phyloP scores from a whole-genome alignment of 179 eudicot genomes.

The Silene coronaria region DNA sequence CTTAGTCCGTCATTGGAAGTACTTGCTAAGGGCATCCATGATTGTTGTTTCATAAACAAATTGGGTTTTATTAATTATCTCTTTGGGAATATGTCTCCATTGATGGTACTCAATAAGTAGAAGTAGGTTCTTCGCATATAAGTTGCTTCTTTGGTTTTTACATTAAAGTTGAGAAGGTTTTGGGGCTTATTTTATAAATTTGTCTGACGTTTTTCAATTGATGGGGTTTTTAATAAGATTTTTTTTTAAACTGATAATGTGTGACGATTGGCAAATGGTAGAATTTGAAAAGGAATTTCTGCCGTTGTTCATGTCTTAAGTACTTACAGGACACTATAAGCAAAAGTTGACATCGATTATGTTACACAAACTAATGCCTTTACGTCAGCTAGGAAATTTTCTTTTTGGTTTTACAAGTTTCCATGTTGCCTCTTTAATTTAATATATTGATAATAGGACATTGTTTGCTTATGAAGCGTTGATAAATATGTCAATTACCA shows the following conservation, averaged over 20 bases:
- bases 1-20: neutral
- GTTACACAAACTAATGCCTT: neutral
- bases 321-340: neutral
- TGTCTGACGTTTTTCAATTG: no score
- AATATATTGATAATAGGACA: no score
- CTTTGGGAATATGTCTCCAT: neutral
- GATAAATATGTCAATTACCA: no score
- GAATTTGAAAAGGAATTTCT: neutral
- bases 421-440: no score
- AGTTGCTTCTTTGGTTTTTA: neutral
- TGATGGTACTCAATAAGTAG: neutral
- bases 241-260: neutral
- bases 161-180: no score
- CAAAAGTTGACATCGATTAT: neutral
- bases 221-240: neutral
- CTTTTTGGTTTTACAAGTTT: neutral
- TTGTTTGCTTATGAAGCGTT: no score
- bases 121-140: neutral
- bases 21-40: neutral
- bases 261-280: neutral
- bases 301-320: neutral
- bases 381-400: neutral
- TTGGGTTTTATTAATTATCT: neutral
- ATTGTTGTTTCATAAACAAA: neutral
- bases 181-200: no score